Evolutionary conservation across 306 rosid species (phyloP).

Genomic region (Glycine soja): DNA sequence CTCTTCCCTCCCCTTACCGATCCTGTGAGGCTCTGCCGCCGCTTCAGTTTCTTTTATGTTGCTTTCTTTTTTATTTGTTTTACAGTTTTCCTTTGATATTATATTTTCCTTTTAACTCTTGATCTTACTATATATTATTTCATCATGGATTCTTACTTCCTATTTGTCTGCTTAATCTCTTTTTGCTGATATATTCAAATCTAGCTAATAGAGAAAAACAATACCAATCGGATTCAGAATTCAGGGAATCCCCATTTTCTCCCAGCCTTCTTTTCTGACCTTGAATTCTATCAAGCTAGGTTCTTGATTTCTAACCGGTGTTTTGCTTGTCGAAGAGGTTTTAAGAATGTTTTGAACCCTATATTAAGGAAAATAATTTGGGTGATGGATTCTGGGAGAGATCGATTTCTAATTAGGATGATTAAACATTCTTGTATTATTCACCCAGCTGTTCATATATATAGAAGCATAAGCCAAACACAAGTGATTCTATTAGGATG

Average conservation of each 20-base stretch:
- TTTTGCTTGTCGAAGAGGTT: neutral
- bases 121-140: no score
- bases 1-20: no score
- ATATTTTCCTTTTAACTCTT: no score
- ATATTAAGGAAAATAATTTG: neutral
- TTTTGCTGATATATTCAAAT: neutral
- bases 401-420: neutral
- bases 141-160: no score
- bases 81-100: no score
- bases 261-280: neutral
- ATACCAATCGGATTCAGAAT: slow-evolving; percentile 20
- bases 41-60: no score
- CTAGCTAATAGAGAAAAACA: neutral
- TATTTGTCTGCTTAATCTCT: no score
- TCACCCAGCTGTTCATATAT: neutral
- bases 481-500: neutral
- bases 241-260: slow-evolving; percentile 4
- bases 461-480: neutral
- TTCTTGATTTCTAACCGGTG: neutral
- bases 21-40: no score
- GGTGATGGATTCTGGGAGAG: neutral
- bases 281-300: neutral
- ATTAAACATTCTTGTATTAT: neutral
- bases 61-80: no score
- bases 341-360: neutral